Evolutionary conservation across 1,284 basidiomycete genomes (phyloP).

Genomic region (Erythrobasidium hasegawianum): DNA sequence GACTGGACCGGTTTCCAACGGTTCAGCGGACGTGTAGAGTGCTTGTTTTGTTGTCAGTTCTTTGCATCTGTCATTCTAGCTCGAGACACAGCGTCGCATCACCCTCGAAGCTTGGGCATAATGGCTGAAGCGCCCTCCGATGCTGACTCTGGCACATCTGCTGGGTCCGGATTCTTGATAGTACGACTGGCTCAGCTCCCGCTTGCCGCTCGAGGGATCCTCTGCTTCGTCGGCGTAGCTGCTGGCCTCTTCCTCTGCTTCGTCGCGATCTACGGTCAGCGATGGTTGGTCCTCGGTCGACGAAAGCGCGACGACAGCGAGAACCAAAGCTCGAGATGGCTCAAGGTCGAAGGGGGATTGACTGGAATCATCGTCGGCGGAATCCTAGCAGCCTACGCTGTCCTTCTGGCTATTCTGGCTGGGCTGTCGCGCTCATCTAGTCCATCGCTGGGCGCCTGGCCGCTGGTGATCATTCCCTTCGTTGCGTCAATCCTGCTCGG

Average conservation of each 20-base stretch:
- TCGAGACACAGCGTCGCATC: too few species aligned
- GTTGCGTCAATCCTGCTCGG: not conserved
- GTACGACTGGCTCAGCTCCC: constrained; percentile 3
- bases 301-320: not conserved
- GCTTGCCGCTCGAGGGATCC: constrained; percentile 5
- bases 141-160: too few species aligned
- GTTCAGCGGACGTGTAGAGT: too few species aligned
- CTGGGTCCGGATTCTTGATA: not conserved
- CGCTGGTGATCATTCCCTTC: constrained; percentile 11
- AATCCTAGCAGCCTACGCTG: not conserved
- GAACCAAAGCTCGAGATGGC: not conserved
- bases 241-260: constrained; percentile 9
- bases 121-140: too few species aligned
- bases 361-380: constrained; percentile 21
- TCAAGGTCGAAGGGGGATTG: constrained; percentile 11
- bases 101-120: too few species aligned
- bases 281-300: constrained; percentile 12
- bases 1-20: too few species aligned
- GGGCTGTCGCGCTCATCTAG: not conserved
- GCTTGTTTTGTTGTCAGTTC: too few species aligned
- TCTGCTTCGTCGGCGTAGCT: constrained; percentile 13
- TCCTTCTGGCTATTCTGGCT: too few species aligned
- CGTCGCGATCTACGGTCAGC: constrained; percentile 12
- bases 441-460: not conserved
- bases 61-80: too few species aligned